Evolutionary conservation across 2,329 filamentous ascomycete species (phyloP), one percentile per base, ranked within the genome.

Genomic region (Clarireedia paspali): DNA sequence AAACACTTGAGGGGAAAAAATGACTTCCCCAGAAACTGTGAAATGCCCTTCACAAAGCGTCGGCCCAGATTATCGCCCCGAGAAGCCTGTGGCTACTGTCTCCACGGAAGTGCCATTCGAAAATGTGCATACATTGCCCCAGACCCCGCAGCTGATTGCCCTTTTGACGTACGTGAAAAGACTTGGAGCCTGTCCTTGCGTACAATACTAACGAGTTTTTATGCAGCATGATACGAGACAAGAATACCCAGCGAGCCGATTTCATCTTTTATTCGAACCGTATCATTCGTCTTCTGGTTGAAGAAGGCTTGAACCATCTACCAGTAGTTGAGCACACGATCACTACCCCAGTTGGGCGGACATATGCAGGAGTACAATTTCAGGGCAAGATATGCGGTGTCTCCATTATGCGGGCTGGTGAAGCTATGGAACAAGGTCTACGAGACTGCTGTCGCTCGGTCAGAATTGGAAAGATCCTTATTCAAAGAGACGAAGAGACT

Each of bases 201-300:
- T 17, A 42, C 55, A 46, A 17, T 42, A 34, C 57, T 62, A 48
- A 57, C 47, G 50, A 51, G 46, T 49, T 24, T 30, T 23, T 55
- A 51, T 56, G 61, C 67, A 97, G 92, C 60, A 96, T 96, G 81
- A 97, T 99, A 70, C 87, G 94, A 65, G 91, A 96, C 72, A 89
- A 88, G 72, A 82, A 87, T 63, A 99, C 94, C 5, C 83, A 87
- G 56, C 88, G 94, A 57, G 94, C 91, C 60, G 94, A 99, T 73
- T 99, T 99, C 72, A 96, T 99, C 70, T 99, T 99, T 75, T 96
- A 97, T 76, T 96, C 91, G 45, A 99, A 99, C 74, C 85, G 94
- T 58, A 97, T 99, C 71, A 97, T 97, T 71, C 89, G 94, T 34
- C 80, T 99, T 44, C 81, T 99, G 6, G 94, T 99, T 42, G 94